These are phyloP conservation scores for Rhizopus sp. DNA, from an alignment of 371 early-diverging fungal species.

Conservation along the genomic window DNA sequence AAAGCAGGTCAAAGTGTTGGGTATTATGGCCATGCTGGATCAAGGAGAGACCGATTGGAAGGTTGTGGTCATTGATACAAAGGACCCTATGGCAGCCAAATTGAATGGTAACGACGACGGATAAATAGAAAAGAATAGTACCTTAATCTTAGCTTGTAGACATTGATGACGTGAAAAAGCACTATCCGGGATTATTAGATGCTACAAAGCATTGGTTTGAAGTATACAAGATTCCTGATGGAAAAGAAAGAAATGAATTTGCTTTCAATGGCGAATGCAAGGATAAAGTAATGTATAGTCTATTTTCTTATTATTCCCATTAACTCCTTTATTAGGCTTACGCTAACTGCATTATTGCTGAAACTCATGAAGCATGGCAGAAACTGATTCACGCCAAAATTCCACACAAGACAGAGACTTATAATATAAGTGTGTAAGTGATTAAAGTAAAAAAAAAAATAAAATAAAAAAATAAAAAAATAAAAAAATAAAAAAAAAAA, in stretches of 20 bases:
- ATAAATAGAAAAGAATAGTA: not conserved
- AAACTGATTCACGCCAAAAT: constrained; percentile 60
- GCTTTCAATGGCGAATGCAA: constrained; percentile 94
- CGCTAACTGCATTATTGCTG: constrained; percentile 84
- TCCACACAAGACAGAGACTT: constrained; percentile 12
- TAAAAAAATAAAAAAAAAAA: not conserved
- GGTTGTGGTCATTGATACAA: constrained; percentile 94
- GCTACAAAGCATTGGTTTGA: constrained; percentile 99
- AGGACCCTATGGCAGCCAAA: constrained; percentile 91
- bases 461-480: too few species aligned
- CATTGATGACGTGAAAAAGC: constrained; percentile 95
- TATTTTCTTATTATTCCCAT: not conserved
- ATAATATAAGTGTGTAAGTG: constrained; percentile 25
- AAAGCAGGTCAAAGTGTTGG: constrained; percentile 98
- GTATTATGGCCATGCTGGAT: constrained; percentile 97
- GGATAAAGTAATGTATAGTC: constrained; percentile 55
- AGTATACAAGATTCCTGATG: constrained; percentile 99
- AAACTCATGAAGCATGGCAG: constrained; percentile 94
- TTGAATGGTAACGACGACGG: constrained; percentile 67
- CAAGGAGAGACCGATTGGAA: constrained; percentile 99
- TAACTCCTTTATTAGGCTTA: constrained; percentile 53
- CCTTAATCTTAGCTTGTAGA: constrained; percentile 42
- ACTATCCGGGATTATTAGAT: constrained; percentile 93
- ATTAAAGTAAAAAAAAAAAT: too few species aligned
- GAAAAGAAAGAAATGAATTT: constrained; percentile 98